Base-by-base conservation (phyloP, 805 yeast species). In the Spencermartinsiella europaea region DNA sequence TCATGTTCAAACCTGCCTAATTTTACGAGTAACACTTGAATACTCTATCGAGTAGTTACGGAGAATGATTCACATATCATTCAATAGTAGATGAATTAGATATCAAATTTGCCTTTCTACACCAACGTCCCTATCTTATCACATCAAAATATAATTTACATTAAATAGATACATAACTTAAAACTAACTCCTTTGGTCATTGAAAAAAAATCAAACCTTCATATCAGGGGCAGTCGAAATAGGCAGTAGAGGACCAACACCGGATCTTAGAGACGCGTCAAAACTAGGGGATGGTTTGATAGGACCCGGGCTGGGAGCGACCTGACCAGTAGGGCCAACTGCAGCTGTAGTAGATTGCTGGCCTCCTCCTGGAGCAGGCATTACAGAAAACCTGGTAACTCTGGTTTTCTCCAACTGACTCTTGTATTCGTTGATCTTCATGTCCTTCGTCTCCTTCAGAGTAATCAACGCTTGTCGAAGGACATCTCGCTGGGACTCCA, bases 401-500 rank as follows among this genome's bases (percentile, higher is more conserved):
- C 15, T 12, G 8, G n/a, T 15, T 10, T 25, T 35, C 19, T 21
- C 36, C 15, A 51, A 33, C 34, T 42, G 27, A 19, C 25, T 21
- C 40, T 39, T 38, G 46, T 50, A 49, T 31, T 54, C 50, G 5
- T 34, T 47, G 31, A 53, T 39, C 35, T 56, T 58, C 39, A 55
- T 44, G 25, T 53, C 53, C 40, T 56, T 56, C 21, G 55, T 47
- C 21, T 53, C 51, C 17, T 52, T 45, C 34, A 56, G 45, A 17
- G 51, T 43, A 4, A 33, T 31, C 41, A 56, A 40, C 4, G 60
- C 60, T 22, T 51, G 44, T 5, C 58, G 52, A 4, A 56, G 46
- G 8, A 43, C 53, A 14, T 53, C 53, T 17, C 57, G 25, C 48
- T 56, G 60, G 25, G 45, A 15, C 40, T 56, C 55, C 28, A 56